phyloP scores from a whole-genome alignment of 352 stramenopile species.

The Phytophthora fragariaefolia region DNA sequence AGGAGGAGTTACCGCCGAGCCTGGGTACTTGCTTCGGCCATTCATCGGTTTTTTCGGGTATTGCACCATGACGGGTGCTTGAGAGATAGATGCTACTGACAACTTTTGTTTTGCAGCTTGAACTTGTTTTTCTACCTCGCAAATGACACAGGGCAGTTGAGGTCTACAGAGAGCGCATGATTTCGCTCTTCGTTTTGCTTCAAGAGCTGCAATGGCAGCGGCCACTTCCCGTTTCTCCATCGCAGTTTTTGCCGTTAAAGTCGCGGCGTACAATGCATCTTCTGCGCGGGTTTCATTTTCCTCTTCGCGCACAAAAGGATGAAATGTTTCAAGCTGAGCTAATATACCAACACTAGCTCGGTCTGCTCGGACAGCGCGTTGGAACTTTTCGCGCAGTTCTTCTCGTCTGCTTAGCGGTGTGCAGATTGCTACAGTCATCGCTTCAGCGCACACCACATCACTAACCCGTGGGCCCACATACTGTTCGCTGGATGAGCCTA shows the following conservation, averaged over 20 bases:
- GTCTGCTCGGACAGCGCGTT: conserved; percentile 63
- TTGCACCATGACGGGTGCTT: not conserved
- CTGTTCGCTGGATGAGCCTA: conserved; percentile 46
- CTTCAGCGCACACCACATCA: conserved; percentile 65
- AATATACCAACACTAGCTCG: conserved; percentile 51
- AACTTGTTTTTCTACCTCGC: conserved; percentile 35
- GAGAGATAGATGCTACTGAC: not conserved
- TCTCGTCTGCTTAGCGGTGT: conserved; percentile 41
- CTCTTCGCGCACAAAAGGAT: conserved; percentile 50
- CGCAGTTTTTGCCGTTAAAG: conserved; percentile 21
- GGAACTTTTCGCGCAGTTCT: conserved; percentile 60
- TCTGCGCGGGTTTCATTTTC: conserved; percentile 17
- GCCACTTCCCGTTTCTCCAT: conserved; percentile 34
- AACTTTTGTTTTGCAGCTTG: conserved; percentile 19
- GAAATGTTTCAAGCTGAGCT: conserved; percentile 73
- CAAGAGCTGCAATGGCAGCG: conserved; percentile 31
- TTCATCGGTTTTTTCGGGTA: conserved; percentile 2
- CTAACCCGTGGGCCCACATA: conserved; percentile 65
- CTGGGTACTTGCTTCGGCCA: conserved; percentile 8
- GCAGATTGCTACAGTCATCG: conserved; percentile 64
- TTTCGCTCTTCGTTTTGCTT: conserved; percentile 24
- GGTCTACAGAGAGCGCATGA: conserved; percentile 41
- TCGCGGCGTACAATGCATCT: conserved; percentile 23
- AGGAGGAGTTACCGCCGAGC: not conserved
- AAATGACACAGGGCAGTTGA: conserved; percentile 39